phyloP scores from a whole-genome alignment of 2,329 filamentous ascomycete genomes.

The Colletotrichum gloeosporioides region DNA sequence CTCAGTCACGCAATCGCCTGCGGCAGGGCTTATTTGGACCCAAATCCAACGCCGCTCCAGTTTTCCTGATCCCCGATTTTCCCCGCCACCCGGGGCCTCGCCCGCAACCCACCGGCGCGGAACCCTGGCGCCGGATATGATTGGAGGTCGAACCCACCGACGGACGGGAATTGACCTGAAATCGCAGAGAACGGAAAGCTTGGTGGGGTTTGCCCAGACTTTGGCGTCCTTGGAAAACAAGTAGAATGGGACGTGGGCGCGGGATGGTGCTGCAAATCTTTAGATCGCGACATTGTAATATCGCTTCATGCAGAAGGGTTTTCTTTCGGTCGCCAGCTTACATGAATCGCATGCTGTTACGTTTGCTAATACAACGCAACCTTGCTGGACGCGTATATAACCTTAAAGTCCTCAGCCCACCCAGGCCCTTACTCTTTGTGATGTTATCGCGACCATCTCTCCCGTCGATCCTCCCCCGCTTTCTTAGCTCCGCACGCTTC shows the following conservation, averaged over 20 bases:
- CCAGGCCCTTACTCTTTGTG: not conserved
- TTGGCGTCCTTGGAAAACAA: conserved; percentile 3
- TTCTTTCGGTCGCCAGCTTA: not conserved
- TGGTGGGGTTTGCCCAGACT: conserved; percentile 17
- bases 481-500: not conserved
- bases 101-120: not conserved
- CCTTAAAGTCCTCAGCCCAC: not conserved
- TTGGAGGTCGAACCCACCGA: not conserved
- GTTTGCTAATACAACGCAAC: not conserved
- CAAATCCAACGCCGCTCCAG: not conserved
- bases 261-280: not conserved
- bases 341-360: not conserved
- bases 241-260: not conserved
- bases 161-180: not conserved
- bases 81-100: not conserved
- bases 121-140: not conserved
- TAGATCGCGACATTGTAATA: conserved; percentile 5
- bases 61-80: not conserved
- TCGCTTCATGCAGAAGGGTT: not conserved
- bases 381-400: conserved; percentile 1
- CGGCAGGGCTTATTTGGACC: conserved; percentile 5
- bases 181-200: not conserved
- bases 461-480: not conserved
- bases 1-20: conserved; percentile 16
- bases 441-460: not conserved